These are phyloP conservation scores for Torrubiellomyces zombiae DNA, from an alignment of 2,329 filamentous ascomycete genomes.

Conservation along the genomic window DNA sequence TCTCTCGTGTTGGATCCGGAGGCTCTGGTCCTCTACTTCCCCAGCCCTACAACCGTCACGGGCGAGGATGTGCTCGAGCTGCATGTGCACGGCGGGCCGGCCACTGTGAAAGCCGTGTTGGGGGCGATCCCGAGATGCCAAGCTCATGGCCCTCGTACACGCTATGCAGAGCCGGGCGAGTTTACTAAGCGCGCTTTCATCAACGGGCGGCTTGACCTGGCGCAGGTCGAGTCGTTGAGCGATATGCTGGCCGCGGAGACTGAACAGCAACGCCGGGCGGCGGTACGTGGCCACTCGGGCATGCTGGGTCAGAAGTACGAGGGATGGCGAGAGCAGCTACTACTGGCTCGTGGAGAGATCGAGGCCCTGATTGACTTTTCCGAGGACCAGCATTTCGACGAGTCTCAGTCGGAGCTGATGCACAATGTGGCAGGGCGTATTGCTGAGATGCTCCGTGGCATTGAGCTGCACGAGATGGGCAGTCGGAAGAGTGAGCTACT, in stretches of 20 bases:
- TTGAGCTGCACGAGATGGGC: slow-evolving; percentile 56
- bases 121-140: slow-evolving; percentile 49
- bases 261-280: slow-evolving; percentile 79
- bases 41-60: slow-evolving; percentile 65
- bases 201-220: slow-evolving; percentile 69
- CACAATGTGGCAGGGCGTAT: slow-evolving; percentile 52
- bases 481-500: slow-evolving; percentile 71
- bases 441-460: slow-evolving; percentile 38
- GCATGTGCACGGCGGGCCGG: slow-evolving; percentile 83
- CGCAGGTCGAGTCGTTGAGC: slow-evolving; percentile 57
- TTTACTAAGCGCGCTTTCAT: slow-evolving; percentile 88
- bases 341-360: slow-evolving; percentile 74
- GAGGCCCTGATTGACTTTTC: slow-evolving; percentile 95
- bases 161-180: slow-evolving; percentile 87
- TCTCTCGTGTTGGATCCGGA: slow-evolving; percentile 55
- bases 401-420: slow-evolving; percentile 59
- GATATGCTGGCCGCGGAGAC: slow-evolving; percentile 56
- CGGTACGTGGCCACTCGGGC: slow-evolving; percentile 61
- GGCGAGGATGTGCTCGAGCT: slow-evolving; percentile 87
- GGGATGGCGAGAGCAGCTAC: slow-evolving; percentile 56
- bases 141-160: slow-evolving; percentile 30
- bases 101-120: slow-evolving; percentile 76
- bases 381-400: slow-evolving; percentile 94
- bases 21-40: slow-evolving; percentile 71
- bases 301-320: slow-evolving; percentile 64